Conservation (phyloP, 2,329 filamentous ascomycete genomes). For the Keithomyces neogunnii region DNA sequence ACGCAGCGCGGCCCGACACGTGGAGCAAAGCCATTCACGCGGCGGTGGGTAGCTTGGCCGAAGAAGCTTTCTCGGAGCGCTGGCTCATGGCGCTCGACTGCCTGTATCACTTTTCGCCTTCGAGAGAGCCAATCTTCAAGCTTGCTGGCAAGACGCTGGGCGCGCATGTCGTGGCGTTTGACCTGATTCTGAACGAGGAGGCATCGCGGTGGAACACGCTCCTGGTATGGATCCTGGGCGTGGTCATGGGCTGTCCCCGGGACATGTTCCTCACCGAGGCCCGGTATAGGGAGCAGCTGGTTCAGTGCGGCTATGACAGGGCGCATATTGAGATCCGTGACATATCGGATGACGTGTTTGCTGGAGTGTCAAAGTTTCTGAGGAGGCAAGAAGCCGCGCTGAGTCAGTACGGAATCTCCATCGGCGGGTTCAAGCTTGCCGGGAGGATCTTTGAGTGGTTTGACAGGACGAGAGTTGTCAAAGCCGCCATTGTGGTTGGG, state of each 20-base stretch:
- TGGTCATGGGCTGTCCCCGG: constrained; percentile 38
- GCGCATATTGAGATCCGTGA: constrained; percentile 35
- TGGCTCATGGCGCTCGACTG: constrained; percentile 49
- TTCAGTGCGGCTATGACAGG: constrained; percentile 36
- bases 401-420: constrained; percentile 24
- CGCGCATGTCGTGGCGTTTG: constrained; percentile 46
- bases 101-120: constrained; percentile 47
- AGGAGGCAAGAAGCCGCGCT: constrained; percentile 22
- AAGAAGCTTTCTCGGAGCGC: constrained; percentile 18
- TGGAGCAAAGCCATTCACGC: constrained; percentile 25
- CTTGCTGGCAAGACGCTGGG: constrained; percentile 30
- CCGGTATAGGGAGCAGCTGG: constrained; percentile 35
- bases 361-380: constrained; percentile 36
- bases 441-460: constrained; percentile 31
- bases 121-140: constrained; percentile 35
- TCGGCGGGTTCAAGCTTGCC: constrained; percentile 26
- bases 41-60: constrained; percentile 18
- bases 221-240: constrained; percentile 33
- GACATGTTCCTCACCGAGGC: constrained; percentile 37
- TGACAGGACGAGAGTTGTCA: constrained; percentile 22
- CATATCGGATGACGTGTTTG: constrained; percentile 45
- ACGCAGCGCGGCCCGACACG: constrained; percentile 37
- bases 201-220: constrained; percentile 21
- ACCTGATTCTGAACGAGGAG: constrained; percentile 33
- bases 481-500: constrained; percentile 27